Percentiles rank a stretch among this genome's conserved stretches.
Conservation (phyloP, 495 filamentous ascomycete species). For the Penicillium ochrochloron region DNA sequence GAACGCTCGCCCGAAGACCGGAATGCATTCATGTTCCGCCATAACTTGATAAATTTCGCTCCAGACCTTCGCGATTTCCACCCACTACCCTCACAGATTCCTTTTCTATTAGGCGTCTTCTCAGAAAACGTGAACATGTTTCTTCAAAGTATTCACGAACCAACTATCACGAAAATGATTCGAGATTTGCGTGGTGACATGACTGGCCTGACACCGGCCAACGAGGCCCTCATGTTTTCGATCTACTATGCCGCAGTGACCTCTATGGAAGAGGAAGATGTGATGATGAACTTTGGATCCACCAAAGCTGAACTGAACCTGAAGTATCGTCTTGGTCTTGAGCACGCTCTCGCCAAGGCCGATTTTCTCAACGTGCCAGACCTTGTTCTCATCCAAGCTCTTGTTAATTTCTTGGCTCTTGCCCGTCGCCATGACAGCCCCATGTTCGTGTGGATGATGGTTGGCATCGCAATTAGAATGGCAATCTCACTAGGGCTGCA, state of each 20-base stretch:
- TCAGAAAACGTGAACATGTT: constrained; percentile 58
- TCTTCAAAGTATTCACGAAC: constrained; percentile 55
- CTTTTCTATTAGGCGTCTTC: constrained; percentile 55
- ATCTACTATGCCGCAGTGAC: constrained; percentile 63
- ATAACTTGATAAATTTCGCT: constrained; percentile 40
- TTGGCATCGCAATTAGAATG: constrained; percentile 72
- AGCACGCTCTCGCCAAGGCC: constrained; percentile 58
- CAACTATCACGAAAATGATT: constrained; percentile 53
- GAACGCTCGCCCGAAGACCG: constrained; percentile 50
- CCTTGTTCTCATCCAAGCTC: constrained; percentile 53
- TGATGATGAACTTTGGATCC: constrained; percentile 53
- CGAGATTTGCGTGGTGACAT: constrained; percentile 40
- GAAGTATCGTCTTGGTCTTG: constrained; percentile 58
- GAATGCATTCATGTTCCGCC: constrained; percentile 58
- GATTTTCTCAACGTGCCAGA: constrained; percentile 51
- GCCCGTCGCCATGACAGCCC: constrained; percentile 55
- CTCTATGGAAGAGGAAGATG: constrained; percentile 61
- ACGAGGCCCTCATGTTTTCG: constrained; percentile 63
- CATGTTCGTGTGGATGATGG: constrained; percentile 61
- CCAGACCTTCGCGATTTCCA: constrained; percentile 49
- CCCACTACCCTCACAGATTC: constrained; percentile 57
- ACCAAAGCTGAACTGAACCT: constrained; percentile 54
- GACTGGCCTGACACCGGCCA: constrained; percentile 41
- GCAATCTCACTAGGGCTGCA: constrained; percentile 78
- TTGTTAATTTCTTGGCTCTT: constrained; percentile 52